These are phyloP conservation scores for Jackrogersella multiformis DNA, from an alignment of 495 filamentous ascomycete genomes.

Conservation along the genomic window DNA sequence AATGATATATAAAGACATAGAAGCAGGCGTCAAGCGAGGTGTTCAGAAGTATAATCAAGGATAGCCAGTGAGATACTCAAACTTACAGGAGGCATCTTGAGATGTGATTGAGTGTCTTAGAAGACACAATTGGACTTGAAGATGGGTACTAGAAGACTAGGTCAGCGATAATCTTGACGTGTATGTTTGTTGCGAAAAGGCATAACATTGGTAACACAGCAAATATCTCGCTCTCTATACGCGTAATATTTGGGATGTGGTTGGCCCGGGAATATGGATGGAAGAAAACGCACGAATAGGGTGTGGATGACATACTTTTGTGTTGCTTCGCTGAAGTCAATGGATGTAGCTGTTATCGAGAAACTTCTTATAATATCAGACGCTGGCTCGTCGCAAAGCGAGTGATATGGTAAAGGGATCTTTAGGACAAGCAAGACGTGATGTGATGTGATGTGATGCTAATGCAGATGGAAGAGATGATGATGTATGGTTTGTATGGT, in stretches of 20 bases:
- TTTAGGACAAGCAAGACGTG: conserved; percentile 7
- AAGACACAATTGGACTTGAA: conserved; percentile 34
- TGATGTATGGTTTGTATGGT: conserved; percentile 4
- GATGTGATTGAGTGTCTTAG: conserved; percentile 12
- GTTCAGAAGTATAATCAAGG: neutral
- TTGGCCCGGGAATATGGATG: no score
- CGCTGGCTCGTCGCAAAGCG: conserved; percentile 17
- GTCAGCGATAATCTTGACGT: conserved; percentile 3
- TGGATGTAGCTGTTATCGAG: conserved; percentile 19
- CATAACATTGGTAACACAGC: neutral
- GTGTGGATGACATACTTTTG: conserved; percentile 31
- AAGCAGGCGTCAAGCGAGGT: conserved; percentile 9
- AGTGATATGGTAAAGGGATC: conserved; percentile 29
- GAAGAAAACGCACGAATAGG: neutral
- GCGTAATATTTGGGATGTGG: no score
- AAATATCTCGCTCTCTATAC: neutral
- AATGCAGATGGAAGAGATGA: neutral
- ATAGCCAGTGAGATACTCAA: neutral
- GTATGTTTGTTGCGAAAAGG: conserved; percentile 6
- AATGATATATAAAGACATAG: conserved; percentile 1
- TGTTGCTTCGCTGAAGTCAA: conserved; percentile 28
- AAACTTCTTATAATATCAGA: conserved; percentile 32
- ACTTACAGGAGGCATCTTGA: conserved; percentile 65
- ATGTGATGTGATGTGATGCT: conserved; percentile 15
- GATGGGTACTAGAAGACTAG: neutral